phyloP scores from a whole-genome alignment of 1,284 basidiomycete genomes.

The Ustilago hordei region DNA sequence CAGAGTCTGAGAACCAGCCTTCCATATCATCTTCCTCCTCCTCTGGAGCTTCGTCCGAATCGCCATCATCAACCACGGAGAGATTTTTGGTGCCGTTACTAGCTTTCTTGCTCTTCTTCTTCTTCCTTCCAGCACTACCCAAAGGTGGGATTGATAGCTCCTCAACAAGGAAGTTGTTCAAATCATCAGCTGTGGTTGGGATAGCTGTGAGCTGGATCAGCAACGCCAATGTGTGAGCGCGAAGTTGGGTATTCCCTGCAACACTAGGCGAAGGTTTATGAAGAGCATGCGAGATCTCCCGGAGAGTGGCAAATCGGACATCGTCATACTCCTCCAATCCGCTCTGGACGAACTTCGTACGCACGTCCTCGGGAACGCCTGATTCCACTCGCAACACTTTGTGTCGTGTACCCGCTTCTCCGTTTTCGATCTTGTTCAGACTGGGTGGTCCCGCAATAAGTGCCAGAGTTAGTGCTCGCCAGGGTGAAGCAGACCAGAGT shows the following conservation, averaged over 20 bases:
- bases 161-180: slow-evolving; percentile 83
- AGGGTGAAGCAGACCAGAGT: slow-evolving; percentile 52
- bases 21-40: slow-evolving; percentile 72
- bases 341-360: slow-evolving; percentile 54
- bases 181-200: slow-evolving; percentile 79
- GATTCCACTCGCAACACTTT: slow-evolving; percentile 25
- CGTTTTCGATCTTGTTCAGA: slow-evolving; percentile 30
- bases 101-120: slow-evolving; percentile 33
- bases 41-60: slow-evolving; percentile 42
- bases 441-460: slow-evolving; percentile 51
- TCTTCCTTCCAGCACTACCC: slow-evolving; percentile 16
- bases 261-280: slow-evolving; percentile 42
- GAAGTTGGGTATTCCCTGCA: slow-evolving; percentile 64
- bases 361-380: slow-evolving; percentile 53
- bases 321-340: slow-evolving; percentile 74
- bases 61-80: slow-evolving; percentile 64
- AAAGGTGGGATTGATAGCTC: slow-evolving; percentile 70
- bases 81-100: slow-evolving; percentile 45
- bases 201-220: slow-evolving; percentile 84
- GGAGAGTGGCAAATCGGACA: slow-evolving; percentile 90
- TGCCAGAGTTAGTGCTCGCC: slow-evolving; percentile 45
- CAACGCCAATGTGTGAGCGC: slow-evolving; percentile 79
- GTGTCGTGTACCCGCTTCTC: slow-evolving; percentile 41
- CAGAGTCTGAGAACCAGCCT: slow-evolving; percentile 69
- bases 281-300: slow-evolving; percentile 75